Evolutionary conservation across 495 filamentous ascomycete species (phyloP), one percentile per base, ranked within the genome.

Genomic region (Glutinoglossum americanum): DNA sequence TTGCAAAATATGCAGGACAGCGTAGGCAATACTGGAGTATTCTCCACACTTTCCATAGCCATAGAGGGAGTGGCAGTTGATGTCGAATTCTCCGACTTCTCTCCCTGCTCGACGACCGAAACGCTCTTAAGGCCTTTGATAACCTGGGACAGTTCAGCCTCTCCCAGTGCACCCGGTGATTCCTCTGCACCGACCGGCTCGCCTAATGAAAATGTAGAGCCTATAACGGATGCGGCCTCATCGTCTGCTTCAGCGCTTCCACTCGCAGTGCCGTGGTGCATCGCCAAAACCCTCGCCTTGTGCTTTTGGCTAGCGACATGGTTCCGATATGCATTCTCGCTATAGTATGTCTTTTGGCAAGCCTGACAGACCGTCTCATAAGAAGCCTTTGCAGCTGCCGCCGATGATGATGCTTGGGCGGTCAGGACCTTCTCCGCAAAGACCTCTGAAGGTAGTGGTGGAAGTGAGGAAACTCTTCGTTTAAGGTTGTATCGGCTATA

Each of bases 391-490:
- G 88, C 85, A 48, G 87, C 88, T 54, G 88, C 85, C 13, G 87
- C 84, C 15, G 78, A 83, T 7, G 88, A 82, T 5, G 79, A 79
- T 30, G 87, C 87, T 65, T 94, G 86, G 57, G 87, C 89, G 61
- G 85, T 85, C n/a, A 97, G 73, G 37, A 97, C 93, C 70, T 96
- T 97, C 61, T 98, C 92, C 64, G 87, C 86, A 70, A 98, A 98
- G 6, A 84, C 74, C 67, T 97, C 90, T 37, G 90, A 90, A 15
- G 89, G 80, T 25, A 98, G 84, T 0, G 92, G 93, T 21, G 92
- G 89, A 7, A 98, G 75, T 13, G 86, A 84, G 23, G 90, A 88
- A 61, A 98, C 84, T 60, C 89, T 85, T 62, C 92, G 87, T 70
- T 98, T 96, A 64, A 98, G 80, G 68, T 98, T 98, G 69, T 98